Base-by-base conservation (phyloP, 306 rosid species). In the Sicyos baderoa region DNA sequence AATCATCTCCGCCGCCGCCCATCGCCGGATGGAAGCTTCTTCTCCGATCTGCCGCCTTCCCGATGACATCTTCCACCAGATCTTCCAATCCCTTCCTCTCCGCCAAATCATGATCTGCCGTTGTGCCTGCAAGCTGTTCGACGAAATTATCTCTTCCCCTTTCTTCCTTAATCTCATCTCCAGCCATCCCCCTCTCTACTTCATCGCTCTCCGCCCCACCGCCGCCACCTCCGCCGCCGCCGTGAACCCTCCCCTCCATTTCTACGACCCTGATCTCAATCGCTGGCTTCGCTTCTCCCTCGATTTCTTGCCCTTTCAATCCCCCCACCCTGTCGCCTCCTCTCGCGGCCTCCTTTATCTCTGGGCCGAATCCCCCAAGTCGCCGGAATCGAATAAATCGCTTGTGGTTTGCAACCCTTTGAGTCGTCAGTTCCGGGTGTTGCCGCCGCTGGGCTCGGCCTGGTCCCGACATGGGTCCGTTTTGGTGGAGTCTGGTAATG, bases 391-490 rank as follows among this genome's bases (percentile, higher is more conserved):
- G 6, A 55, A 70, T 29, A 91, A 89, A 70, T 81, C 95, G 0
- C 88, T 92, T 9, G 58, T 92, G 10, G 88, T 86, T 15, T 89
- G 96, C 32, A 92, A 92, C 77, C 97, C 96, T 0, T 62, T 92
- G 44, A 89, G 89, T 4, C 87, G 86, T 14, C 86, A 72, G 22
- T 92, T 86, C 73, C 86, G 87, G 4, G 82, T 77, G 25, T 80
- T 92, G 61, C 97, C 97, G 0, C 96, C 74, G 70, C 85, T 92
- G 4, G 97, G 97, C 25, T 92, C 97, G 15, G 97, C 97, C 18
- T 92, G 97, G 97, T 86, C 95, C 9, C 84, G 95, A 23, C 97
- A 92, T 29, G 97, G 97, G 13, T 76, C 87, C 4, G 97, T 92
- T 37, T 82, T 92, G 4, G 96, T 87, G 4, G 95, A 89, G 79